A percentile compares a stretch with the other conserved stretches of the same genome.
Conservation (phyloP, 257 asterid species). For the Voacanga thouarsii region DNA sequence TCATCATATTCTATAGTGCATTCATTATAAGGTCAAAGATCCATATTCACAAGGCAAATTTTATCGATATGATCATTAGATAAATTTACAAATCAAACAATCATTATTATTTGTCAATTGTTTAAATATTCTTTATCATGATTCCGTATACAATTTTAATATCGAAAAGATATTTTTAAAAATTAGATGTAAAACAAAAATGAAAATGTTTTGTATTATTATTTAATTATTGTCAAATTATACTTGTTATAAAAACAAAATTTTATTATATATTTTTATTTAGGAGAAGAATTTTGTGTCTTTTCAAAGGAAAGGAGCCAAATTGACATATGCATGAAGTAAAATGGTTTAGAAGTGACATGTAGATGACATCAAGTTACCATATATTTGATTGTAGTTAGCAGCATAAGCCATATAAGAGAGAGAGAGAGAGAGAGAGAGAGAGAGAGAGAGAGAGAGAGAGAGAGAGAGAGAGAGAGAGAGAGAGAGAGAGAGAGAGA, state of each 20-base stretch:
- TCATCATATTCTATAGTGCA: neutral
- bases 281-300: neutral
- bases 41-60: slow-evolving; percentile 13
- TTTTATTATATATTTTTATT: no score
- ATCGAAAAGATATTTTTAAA: no score
- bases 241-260: no score
- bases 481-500: neutral
- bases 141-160: no score
- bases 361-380: slow-evolving; percentile 18
- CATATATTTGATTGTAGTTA: slow-evolving; percentile 18
- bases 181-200: no score
- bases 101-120: neutral
- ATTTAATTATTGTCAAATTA: no score
- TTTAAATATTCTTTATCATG: no score
- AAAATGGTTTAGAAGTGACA: slow-evolving; percentile 14
- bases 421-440: neutral
- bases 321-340: neutral
- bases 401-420: no score
- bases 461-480: neutral
- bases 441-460: neutral
- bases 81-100: slow-evolving; percentile 4
- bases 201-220: no score
- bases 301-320: neutral
- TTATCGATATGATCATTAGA: neutral
- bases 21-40: slow-evolving; percentile 17